Conservation (phyloP, 495 filamentous ascomycete species). For the Penicillium turbatum region DNA sequence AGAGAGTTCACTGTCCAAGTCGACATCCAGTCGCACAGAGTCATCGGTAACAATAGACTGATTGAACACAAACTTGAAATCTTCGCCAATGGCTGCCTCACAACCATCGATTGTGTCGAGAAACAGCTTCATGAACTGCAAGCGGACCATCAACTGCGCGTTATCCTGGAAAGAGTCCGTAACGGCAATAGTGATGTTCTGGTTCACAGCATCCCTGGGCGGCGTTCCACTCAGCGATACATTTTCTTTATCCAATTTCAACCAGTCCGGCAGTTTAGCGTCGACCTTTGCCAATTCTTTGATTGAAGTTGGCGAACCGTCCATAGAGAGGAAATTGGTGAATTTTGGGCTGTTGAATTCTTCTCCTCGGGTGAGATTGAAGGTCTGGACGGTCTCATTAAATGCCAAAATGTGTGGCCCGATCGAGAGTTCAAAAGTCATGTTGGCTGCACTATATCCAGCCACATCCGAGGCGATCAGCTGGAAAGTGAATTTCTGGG, state of each 20-base stretch:
- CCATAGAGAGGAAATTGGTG: slow-evolving; percentile 52
- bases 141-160: slow-evolving; percentile 57
- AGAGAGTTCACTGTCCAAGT: slow-evolving; percentile 44
- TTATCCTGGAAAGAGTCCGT: slow-evolving; percentile 60
- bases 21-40: slow-evolving; percentile 52
- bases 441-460: slow-evolving; percentile 66
- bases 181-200: slow-evolving; percentile 63
- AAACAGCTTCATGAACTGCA: slow-evolving; percentile 53
- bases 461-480: slow-evolving; percentile 76
- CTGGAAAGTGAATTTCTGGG: slow-evolving; percentile 67
- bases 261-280: slow-evolving; percentile 61
- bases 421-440: slow-evolving; percentile 65
- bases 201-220: slow-evolving; percentile 48
- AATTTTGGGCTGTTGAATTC: slow-evolving; percentile 54
- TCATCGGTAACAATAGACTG: slow-evolving; percentile 48
- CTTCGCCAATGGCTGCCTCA: slow-evolving; percentile 58
- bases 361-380: slow-evolving; percentile 56
- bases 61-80: slow-evolving; percentile 62
- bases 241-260: slow-evolving; percentile 60
- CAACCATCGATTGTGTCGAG: slow-evolving; percentile 32
- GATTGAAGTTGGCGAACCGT: slow-evolving; percentile 48
- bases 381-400: slow-evolving; percentile 48
- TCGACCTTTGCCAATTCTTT: slow-evolving; percentile 47
- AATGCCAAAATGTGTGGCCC: slow-evolving; percentile 64
- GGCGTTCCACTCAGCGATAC: slow-evolving; percentile 62